Percentiles rank a stretch among this genome's conserved stretches.
These are phyloP conservation scores for Paraphaeosphaeria minitans DNA, from an alignment of 2,329 filamentous ascomycete genomes.

Conservation along the genomic window DNA sequence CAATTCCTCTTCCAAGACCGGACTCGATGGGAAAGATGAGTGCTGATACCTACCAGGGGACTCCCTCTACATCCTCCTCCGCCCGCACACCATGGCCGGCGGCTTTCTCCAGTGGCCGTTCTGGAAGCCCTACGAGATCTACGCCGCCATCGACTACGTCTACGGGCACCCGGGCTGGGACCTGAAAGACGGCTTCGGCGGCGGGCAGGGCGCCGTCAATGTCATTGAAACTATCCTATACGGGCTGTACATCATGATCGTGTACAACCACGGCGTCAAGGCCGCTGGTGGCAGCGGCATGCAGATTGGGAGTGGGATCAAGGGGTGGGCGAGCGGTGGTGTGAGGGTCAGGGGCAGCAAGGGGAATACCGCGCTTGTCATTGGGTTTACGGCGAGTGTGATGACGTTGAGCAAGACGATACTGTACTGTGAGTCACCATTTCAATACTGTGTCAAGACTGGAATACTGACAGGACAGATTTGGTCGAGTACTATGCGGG, in stretches of 20 bases:
- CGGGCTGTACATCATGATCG: conserved; percentile 62
- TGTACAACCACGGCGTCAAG: conserved; percentile 51
- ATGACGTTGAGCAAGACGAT: conserved; percentile 72
- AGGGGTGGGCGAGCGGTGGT: conserved; percentile 54
- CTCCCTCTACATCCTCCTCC: conserved; percentile 75
- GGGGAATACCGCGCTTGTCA: conserved; percentile 61
- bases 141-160: conserved; percentile 77
- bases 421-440: conserved; percentile 63
- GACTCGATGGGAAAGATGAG: neutral
- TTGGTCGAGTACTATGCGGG: conserved; percentile 65
- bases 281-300: conserved; percentile 46
- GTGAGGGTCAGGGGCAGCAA: conserved; percentile 58
- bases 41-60: conserved; percentile 56
- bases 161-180: conserved; percentile 79
- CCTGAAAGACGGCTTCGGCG: conserved; percentile 72
- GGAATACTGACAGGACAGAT: conserved; percentile 49
- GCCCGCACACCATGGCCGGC: conserved; percentile 81
- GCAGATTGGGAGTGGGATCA: conserved; percentile 44
- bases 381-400: conserved; percentile 63
- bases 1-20: neutral
- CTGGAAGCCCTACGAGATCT: conserved; percentile 79
- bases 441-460: neutral
- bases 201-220: conserved; percentile 74
- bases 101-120: conserved; percentile 73
- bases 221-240: conserved; percentile 71